These are phyloP conservation scores for Phytophthora uliginosa DNA, from an alignment of 352 stramenopile species.

Conservation along the genomic window DNA sequence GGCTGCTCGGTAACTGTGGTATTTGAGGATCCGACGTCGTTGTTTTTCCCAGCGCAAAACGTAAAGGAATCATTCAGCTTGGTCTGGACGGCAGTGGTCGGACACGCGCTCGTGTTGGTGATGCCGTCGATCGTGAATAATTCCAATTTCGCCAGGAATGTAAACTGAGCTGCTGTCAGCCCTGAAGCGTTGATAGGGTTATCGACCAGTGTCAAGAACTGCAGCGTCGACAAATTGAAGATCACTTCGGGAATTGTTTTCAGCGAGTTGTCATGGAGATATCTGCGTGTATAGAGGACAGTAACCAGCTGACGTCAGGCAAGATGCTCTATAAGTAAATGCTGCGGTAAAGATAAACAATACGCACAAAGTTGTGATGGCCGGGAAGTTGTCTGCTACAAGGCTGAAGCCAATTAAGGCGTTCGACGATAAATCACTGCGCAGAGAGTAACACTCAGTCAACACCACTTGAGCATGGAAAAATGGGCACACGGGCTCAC, in stretches of 20 bases:
- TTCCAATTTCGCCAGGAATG: conserved; percentile 60
- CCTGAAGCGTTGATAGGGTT: conserved; percentile 70
- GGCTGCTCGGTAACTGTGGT: conserved; percentile 27
- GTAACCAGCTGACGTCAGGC: conserved; percentile 2
- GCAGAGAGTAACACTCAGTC: conserved; percentile 8
- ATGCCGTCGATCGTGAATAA: conserved; percentile 63
- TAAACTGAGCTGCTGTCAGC: conserved; percentile 59
- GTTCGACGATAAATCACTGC: conserved; percentile 60
- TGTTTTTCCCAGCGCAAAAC: conserved; percentile 54
- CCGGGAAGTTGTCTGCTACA: conserved; percentile 48
- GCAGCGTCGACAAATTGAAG: conserved; percentile 67
- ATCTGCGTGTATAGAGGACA: conserved; percentile 21
- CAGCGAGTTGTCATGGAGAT: conserved; percentile 64
- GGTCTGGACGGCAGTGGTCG: conserved; percentile 46
- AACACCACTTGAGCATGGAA: neutral
- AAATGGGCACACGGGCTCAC: conserved; percentile 13
- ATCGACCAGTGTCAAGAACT: conserved; percentile 48
- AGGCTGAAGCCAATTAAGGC: conserved; percentile 48
- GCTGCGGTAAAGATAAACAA: neutral
- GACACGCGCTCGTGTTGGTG: conserved; percentile 65
- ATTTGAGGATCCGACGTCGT: conserved; percentile 23
- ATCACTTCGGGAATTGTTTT: conserved; percentile 53
- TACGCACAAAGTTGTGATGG: conserved; percentile 57
- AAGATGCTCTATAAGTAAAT: neutral
- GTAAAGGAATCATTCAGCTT: conserved; percentile 66